Conservation (phyloP, 2,329 filamentous ascomycete genomes). For the Ceratocystis huliohia region DNA sequence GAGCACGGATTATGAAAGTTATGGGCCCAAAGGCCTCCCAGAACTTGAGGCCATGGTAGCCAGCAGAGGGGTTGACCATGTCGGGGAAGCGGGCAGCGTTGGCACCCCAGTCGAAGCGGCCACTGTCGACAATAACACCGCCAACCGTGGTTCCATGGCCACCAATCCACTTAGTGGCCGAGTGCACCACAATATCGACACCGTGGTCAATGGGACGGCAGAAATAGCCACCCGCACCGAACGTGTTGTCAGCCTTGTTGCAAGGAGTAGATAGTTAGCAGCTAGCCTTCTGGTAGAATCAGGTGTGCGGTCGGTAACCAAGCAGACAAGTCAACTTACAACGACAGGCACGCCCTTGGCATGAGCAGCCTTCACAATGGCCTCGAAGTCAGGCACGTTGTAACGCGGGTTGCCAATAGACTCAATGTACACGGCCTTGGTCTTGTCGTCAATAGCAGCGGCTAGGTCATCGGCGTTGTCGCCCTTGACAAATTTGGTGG, state of each 20-base stretch:
- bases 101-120: conserved; percentile 89
- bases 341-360: conserved; percentile 53
- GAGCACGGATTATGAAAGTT: conserved; percentile 70
- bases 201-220: conserved; percentile 77
- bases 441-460: conserved; percentile 77
- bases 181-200: conserved; percentile 88
- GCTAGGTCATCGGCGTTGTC: conserved; percentile 70
- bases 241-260: conserved; percentile 74
- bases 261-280: conserved; percentile 1
- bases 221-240: conserved; percentile 85
- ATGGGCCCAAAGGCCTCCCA: conserved; percentile 80
- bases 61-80: conserved; percentile 75
- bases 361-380: conserved; percentile 68
- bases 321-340: conserved; percentile 30
- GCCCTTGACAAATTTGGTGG: conserved; percentile 74
- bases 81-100: conserved; percentile 77
- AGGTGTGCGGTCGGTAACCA: background rate
- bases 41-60: conserved; percentile 89
- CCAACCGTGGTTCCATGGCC: conserved; percentile 88
- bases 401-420: conserved; percentile 89
- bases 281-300: background rate
- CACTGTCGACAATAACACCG: conserved; percentile 73
- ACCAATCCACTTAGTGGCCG: conserved; percentile 93
- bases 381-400: conserved; percentile 84
- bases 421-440: conserved; percentile 85